Conservation (phyloP, 768 basidiomycete genomes). For the Tulasnella calospora region DNA sequence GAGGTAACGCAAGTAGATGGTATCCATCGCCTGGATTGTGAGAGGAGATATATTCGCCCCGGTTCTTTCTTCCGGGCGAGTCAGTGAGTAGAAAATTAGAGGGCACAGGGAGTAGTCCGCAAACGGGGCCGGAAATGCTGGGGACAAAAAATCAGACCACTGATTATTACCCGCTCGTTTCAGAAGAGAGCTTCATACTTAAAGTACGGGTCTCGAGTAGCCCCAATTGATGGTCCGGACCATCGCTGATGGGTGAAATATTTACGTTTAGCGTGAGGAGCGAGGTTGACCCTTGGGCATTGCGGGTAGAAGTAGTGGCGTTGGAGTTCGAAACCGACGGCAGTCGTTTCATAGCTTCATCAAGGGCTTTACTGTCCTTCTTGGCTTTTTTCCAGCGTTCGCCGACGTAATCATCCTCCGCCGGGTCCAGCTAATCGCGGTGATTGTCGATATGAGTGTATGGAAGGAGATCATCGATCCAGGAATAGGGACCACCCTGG, state of each 20-base stretch:
- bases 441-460: not conserved
- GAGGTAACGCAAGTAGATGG: not conserved
- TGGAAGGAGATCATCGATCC: not conserved
- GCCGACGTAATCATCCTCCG: not conserved
- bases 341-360: not conserved
- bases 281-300: not conserved
- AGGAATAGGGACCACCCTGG: too few species aligned
- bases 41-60: not conserved
- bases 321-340: not conserved
- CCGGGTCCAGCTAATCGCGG: not conserved
- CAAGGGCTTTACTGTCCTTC: not conserved
- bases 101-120: not conserved
- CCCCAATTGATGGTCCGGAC: not conserved
- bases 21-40: not conserved
- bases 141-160: not conserved
- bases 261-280: not conserved
- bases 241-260: not conserved
- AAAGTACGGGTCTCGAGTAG: not conserved
- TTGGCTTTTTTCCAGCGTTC: not conserved
- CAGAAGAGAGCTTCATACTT: not conserved
- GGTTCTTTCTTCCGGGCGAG: not conserved
- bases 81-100: not conserved
- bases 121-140: not conserved
- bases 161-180: not conserved
- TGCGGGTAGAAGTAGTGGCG: not conserved